Evolutionary conservation across 805 yeast species (phyloP).

Genomic region (Kregervanrija pseudodelftensis): DNA sequence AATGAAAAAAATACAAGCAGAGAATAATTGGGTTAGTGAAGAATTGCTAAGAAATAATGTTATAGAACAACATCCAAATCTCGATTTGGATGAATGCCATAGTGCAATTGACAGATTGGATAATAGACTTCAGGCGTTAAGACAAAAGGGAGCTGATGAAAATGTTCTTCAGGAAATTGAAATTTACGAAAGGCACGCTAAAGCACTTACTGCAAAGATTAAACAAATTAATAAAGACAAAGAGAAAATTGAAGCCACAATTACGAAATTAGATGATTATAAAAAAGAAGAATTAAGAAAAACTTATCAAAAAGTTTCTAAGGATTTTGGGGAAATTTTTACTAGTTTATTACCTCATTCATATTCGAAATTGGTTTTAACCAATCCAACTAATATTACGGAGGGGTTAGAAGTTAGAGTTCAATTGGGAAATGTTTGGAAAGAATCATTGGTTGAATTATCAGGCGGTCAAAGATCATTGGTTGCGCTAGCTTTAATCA

Average conservation of each 20-base stretch:
- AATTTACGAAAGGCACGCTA: slow-evolving; percentile 82
- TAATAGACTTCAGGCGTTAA: slow-evolving; percentile 61
- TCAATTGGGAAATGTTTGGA: slow-evolving; percentile 88
- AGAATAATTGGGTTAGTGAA: slow-evolving; percentile 66
- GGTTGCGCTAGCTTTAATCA: slow-evolving; percentile 83
- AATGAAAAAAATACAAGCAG: too few species aligned
- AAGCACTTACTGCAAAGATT: slow-evolving; percentile 69
- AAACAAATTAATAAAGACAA: slow-evolving; percentile 84
- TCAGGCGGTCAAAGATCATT: slow-evolving; percentile 97
- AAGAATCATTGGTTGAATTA: slow-evolving; percentile 86
- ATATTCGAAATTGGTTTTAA: slow-evolving; percentile 80
- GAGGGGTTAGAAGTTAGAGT: slow-evolving; percentile 89
- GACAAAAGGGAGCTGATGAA: slow-evolving; percentile 66
- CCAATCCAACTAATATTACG: slow-evolving; percentile 74
- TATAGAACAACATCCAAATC: slow-evolving; percentile 53
- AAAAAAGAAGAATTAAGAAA: slow-evolving; percentile 74
- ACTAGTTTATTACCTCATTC: slow-evolving; percentile 84
- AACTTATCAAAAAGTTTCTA: slow-evolving; percentile 82
- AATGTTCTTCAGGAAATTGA: slow-evolving; percentile 90
- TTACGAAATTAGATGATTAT: slow-evolving; percentile 74
- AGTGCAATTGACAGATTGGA: slow-evolving; percentile 48
- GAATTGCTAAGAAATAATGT: slow-evolving; percentile 47
- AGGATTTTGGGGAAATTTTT: slow-evolving; percentile 86
- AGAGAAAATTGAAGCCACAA: slow-evolving; percentile 81
- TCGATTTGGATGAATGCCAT: slow-evolving; percentile 57